These are phyloP conservation scores for Aegilops bicornis DNA, from an alignment of 176 grass and related monocot genomes.

Conservation along the genomic window DNA sequence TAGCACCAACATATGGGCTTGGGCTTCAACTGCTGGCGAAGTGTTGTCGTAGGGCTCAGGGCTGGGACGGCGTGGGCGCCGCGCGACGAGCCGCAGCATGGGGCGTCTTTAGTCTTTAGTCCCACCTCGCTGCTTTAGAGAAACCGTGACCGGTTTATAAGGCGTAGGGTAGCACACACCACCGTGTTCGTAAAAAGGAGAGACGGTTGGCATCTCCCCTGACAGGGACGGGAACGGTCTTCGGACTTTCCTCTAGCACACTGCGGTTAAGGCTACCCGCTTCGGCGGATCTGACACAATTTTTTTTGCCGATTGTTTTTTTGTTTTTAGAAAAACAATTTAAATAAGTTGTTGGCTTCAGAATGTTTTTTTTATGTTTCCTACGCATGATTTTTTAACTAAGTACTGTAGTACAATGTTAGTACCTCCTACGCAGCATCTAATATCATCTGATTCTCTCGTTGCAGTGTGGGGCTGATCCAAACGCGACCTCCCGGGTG, in stretches of 20 bases:
- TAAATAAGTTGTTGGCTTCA: no score
- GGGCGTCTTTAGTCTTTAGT: conserved; percentile 18
- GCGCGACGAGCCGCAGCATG: neutral
- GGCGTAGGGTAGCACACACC: rapidly evolving
- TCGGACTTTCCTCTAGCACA: conserved; percentile 15
- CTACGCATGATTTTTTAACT: neutral
- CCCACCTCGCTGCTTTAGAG: neutral
- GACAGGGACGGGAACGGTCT: conserved; percentile 68
- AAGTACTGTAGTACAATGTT: neutral
- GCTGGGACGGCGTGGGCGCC: neutral
- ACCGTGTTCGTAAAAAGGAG: conserved; percentile 68
- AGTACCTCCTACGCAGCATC: neutral
- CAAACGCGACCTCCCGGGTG: conserved; percentile 68
- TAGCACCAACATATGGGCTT: neutral
- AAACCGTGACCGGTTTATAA: neutral
- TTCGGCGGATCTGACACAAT: conserved; percentile 44
- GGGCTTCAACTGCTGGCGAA: neutral
- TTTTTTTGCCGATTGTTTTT: conserved; percentile 10
- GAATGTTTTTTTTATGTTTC: neutral
- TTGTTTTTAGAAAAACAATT: no score
- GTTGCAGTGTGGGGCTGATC: conserved; percentile 74
- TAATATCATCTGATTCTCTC: conserved; percentile 6
- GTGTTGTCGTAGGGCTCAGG: no score
- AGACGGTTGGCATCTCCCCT: conserved; percentile 95
- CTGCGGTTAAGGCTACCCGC: conserved; percentile 49